A percentile compares a stretch with the other conserved stretches of the same genome.
Evolutionary conservation across 768 basidiomycete genomes (phyloP).

Genomic region (Nidularia pulvinata): DNA sequence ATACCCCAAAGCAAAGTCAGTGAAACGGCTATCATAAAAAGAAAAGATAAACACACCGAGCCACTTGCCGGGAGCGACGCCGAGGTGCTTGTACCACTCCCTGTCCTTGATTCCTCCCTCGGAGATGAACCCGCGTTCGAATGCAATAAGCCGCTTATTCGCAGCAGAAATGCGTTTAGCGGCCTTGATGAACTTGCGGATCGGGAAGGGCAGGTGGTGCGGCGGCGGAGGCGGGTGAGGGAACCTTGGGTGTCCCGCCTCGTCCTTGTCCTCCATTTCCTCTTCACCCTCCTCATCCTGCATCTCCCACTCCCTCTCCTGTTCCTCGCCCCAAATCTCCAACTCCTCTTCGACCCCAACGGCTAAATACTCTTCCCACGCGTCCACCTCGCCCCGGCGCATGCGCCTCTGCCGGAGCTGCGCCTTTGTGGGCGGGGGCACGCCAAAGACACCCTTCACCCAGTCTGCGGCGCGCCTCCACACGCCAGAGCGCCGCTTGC

Average conservation of each 20-base stretch:
- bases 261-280: neutral
- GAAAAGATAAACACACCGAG: slow-evolving; percentile 44
- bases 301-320: neutral
- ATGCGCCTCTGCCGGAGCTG: slow-evolving; percentile 16
- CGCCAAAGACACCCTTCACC: slow-evolving; percentile 37
- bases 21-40: neutral
- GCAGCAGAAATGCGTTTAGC: slow-evolving; percentile 55
- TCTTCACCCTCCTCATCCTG: neutral
- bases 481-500: slow-evolving; percentile 15
- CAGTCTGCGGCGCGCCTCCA: slow-evolving; percentile 22
- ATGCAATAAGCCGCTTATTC: slow-evolving; percentile 67
- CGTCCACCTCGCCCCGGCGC: slow-evolving; percentile 10
- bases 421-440: slow-evolving; percentile 21
- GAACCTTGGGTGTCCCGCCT: too few species aligned
- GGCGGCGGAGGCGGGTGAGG: neutral
- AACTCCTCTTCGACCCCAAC: slow-evolving; percentile 8
- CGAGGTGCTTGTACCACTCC: slow-evolving; percentile 88
- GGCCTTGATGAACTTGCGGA: slow-evolving; percentile 51
- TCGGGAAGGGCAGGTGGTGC: slow-evolving; percentile 22
- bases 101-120: slow-evolving; percentile 75
- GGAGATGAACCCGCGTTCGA: slow-evolving; percentile 83
- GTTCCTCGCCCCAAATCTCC: neutral
- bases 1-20: neutral
- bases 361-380: slow-evolving; percentile 32
- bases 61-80: slow-evolving; percentile 87